phyloP scores from a whole-genome alignment of 345 rosid species.

The Salix caprea region DNA sequence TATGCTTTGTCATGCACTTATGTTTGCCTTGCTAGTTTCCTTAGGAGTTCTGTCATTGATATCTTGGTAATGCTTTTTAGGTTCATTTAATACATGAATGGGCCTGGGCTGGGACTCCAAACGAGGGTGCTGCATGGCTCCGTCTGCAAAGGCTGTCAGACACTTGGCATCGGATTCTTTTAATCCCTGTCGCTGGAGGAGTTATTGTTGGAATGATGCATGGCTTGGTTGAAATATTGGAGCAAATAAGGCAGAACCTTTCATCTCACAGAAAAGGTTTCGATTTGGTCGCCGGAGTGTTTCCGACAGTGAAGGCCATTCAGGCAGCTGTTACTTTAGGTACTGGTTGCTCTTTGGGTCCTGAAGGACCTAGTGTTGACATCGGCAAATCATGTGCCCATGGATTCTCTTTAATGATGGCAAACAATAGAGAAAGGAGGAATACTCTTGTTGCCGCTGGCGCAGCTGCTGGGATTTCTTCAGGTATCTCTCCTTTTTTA shows the following conservation, averaged over 20 bases:
- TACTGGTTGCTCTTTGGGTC: conserved; percentile 95
- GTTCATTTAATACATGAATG: conserved; percentile 92
- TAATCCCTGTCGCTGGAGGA: conserved; percentile 88
- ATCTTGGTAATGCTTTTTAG: conserved; percentile 32
- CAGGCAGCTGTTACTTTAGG: conserved; percentile 96
- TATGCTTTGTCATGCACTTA: no score
- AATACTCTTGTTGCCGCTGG: conserved; percentile 97
- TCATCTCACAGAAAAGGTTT: conserved; percentile 69
- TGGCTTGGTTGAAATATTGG: conserved; percentile 83
- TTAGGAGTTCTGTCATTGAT: background rate
- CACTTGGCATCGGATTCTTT: conserved; percentile 95
- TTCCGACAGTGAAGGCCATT: conserved; percentile 79
- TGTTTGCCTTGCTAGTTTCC: background rate
- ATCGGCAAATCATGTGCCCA: conserved; percentile 95
- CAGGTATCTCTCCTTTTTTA: conserved; percentile 44
- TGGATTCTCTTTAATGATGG: conserved; percentile 90
- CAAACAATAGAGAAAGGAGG: conserved; percentile 90
- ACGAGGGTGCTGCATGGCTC: conserved; percentile 97
- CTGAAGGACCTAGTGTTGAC: conserved; percentile 98
- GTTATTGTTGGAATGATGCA: conserved; percentile 99
- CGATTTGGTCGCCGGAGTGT: conserved; percentile 78
- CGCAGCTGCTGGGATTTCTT: conserved; percentile 96
- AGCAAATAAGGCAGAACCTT: conserved; percentile 72
- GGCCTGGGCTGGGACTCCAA: conserved; percentile 99
- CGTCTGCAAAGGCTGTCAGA: conserved; percentile 79